These are phyloP conservation scores for Petunia axillaris DNA, from an alignment of 257 asterid genomes.

Conservation along the genomic window DNA sequence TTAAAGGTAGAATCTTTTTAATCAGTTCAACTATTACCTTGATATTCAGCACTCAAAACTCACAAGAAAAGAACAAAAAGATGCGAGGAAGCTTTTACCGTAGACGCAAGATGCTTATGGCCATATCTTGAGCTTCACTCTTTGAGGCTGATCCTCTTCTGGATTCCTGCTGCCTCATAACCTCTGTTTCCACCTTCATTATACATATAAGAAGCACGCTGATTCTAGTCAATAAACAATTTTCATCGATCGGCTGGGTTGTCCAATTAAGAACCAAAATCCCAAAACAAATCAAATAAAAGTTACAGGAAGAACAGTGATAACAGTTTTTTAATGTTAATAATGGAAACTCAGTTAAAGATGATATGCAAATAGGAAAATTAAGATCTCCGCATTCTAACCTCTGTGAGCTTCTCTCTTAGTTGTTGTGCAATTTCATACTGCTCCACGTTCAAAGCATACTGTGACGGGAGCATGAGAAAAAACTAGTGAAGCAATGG, in stretches of 20 bases:
- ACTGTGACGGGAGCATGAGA: slow-evolving; percentile 54
- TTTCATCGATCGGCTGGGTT: background rate
- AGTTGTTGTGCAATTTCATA: slow-evolving; percentile 85
- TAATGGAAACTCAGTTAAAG: slow-evolving; percentile 14
- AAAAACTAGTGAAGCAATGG: slow-evolving; percentile 18
- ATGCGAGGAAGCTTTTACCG: slow-evolving; percentile 52
- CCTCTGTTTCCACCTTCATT: slow-evolving; percentile 86
- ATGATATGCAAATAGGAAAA: slow-evolving; percentile 17
- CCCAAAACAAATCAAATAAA: slow-evolving; percentile 6
- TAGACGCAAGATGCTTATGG: slow-evolving; percentile 80
- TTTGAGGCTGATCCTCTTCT: slow-evolving; percentile 80
- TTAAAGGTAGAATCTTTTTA: background rate
- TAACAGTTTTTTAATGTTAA: background rate
- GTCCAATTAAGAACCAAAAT: background rate
- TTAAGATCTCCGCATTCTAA: slow-evolving; percentile 34
- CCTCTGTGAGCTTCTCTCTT: slow-evolving; percentile 94
- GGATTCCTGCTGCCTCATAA: slow-evolving; percentile 65
- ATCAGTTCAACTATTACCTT: background rate
- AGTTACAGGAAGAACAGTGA: background rate
- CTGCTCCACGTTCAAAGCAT: slow-evolving; percentile 94
- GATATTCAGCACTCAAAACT: slow-evolving; percentile 15
- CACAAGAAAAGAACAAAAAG: slow-evolving; percentile 8
- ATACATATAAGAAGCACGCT: background rate
- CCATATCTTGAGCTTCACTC: slow-evolving; percentile 97
- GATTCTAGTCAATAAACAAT: slow-evolving; percentile 12